A percentile compares a stretch with the other conserved stretches of the same genome.
Conservation (phyloP, 2,329 filamentous ascomycete species). For the Pseudodiploospora longispora region DNA sequence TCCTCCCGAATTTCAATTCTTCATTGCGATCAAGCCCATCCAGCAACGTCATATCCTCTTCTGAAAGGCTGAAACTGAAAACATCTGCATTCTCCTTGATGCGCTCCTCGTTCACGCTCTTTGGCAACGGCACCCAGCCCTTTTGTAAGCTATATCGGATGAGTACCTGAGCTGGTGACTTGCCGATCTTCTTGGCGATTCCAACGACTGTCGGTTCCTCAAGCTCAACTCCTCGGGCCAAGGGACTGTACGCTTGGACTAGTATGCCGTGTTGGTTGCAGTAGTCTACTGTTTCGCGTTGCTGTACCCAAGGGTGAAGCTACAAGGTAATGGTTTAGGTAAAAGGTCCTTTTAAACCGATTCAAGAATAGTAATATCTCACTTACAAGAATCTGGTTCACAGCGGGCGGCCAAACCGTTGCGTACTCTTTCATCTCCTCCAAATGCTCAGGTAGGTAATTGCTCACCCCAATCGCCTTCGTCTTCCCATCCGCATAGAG, state of each 20-base stretch:
- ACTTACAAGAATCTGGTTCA: conserved; percentile 63
- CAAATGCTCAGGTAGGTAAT: conserved; percentile 60
- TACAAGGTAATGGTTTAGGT: conserved; percentile 19
- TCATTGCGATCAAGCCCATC: conserved; percentile 8
- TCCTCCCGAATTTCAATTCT: too few relatives aligned
- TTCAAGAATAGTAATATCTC: conserved; percentile 15
- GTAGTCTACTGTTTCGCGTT: conserved; percentile 29
- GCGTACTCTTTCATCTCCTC: conserved; percentile 60
- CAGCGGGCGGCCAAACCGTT: conserved; percentile 59
- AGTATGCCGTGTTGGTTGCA: conserved; percentile 74
- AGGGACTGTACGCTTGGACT: conserved; percentile 32
- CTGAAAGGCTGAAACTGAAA: conserved; percentile 49
- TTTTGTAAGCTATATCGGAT: conserved; percentile 65
- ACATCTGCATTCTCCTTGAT: conserved; percentile 55
- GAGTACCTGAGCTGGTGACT: conserved; percentile 56
- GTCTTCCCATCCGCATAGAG: conserved; percentile 51
- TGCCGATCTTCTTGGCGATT: conserved; percentile 51
- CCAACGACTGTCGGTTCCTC: conserved; percentile 48
- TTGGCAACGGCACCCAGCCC: conserved; percentile 59
- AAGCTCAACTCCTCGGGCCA: conserved; percentile 23
- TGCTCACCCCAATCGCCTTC: conserved; percentile 63
- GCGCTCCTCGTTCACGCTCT: conserved; percentile 51
- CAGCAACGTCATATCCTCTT: conserved; percentile 45
- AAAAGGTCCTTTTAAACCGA: background rate
- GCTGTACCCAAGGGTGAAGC: conserved; percentile 66